A percentile compares a stretch with the other conserved stretches of the same genome.
Evolutionary conservation across 148 eudicot genomes (phyloP).

Genomic region (Arbutus unedo): DNA sequence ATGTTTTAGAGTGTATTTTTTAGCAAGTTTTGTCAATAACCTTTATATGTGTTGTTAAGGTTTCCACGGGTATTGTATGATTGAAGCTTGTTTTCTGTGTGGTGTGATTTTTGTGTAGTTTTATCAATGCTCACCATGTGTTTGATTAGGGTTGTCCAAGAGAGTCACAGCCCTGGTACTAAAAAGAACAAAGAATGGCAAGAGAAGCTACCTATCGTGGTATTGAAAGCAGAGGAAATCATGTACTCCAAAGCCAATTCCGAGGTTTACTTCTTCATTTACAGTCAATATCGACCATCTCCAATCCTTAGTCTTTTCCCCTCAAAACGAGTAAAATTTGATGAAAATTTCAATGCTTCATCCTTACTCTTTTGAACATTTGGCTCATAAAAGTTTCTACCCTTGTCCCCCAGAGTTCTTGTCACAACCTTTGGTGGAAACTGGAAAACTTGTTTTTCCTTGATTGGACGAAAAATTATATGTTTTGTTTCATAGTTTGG

Average conservation of each 20-base stretch:
- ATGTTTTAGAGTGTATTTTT: not conserved
- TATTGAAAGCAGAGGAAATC: conserved; percentile 88
- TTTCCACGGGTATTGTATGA: conserved; percentile 6
- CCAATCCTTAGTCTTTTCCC: not conserved
- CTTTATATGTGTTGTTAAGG: not conserved
- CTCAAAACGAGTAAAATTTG: not conserved
- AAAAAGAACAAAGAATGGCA: conserved; percentile 95
- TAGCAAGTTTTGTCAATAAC: not conserved
- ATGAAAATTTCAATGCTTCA: not conserved
- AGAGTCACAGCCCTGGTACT: conserved; percentile 52
- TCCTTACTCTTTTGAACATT: not conserved
- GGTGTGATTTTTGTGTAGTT: not conserved
- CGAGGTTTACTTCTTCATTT: conserved; percentile 50
- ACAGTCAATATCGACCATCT: not conserved
- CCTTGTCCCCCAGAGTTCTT: not conserved
- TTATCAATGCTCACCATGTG: conserved; percentile 38
- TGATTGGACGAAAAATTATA: not conserved
- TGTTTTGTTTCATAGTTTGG: not conserved
- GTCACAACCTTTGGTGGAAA: not conserved
- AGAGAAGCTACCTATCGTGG: conserved; percentile 86
- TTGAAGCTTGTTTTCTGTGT: not conserved
- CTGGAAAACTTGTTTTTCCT: not conserved
- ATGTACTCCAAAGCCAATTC: conserved; percentile 98
- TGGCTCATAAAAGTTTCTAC: not conserved
- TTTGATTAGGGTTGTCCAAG: conserved; percentile 71